Base-by-base conservation (phyloP, 805 yeast species). In the Candida alai region DNA sequence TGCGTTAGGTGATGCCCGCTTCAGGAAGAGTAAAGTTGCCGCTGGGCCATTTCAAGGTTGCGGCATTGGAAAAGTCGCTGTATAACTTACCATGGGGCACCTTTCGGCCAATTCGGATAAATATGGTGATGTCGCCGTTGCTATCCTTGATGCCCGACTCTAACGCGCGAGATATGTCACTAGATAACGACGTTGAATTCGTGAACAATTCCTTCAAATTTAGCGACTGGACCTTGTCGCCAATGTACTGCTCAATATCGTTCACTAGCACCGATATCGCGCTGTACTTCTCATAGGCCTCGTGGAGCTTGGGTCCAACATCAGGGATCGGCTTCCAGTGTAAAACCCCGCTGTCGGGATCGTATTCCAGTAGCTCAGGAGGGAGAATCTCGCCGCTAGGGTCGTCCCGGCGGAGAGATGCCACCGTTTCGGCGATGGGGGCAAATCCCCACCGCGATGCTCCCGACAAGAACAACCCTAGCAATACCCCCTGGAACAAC, bases 381-480 rank as follows among this genome's bases (percentile, higher is more conserved):
- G 86, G 84, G 11, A 59, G 44, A 17, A 70, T 49, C 24, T 49
- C 55, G 0, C 77, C 78, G 28, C 76, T 72, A 0, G 94, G 89
- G 46, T 84, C 95, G 13, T 83, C 83, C 44, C 97, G 66, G 36
- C 77, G 54, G 28, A 89, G 55, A 3, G 84, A 70, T 4, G 68
- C 60, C 17, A 73, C 73, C 0, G 96, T 85, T 51, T 90, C 96
- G 1, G 84, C 78, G 37, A 90, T 77, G 10, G 96, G 79, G 2
- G 94, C 97, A 49, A 84, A 79, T 36, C 93, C 97, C 98, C 98
- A 90, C 36, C 94, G 66, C 0, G 94, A 76, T 2, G 86, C 78
- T 0, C 98, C 98, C 15, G 89, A 82, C 5, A 88, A 66, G 32
- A 84, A 70, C 28, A 90, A 63, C 0, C 97, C 98, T 1, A 86